Evolutionary conservation across 2,329 filamentous ascomycete genomes (phyloP).

Genomic region (Pseudocercospora vitis): DNA sequence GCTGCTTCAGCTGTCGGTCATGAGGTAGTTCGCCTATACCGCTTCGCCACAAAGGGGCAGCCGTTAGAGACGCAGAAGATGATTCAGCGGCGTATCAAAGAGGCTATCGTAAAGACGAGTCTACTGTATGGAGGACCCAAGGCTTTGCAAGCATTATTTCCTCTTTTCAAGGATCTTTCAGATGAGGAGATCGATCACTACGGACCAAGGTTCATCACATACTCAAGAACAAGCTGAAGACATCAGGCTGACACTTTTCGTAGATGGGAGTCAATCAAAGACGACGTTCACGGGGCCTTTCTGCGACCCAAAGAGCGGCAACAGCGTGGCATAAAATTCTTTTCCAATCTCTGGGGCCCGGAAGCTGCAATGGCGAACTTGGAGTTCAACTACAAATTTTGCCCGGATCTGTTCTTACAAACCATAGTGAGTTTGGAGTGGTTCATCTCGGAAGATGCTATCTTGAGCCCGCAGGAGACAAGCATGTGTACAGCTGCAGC

Average conservation of each 20-base stretch:
- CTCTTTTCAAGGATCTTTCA: slow-evolving; percentile 19
- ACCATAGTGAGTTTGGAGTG: slow-evolving; percentile 7
- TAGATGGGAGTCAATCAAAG: slow-evolving; percentile 1
- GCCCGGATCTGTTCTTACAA: slow-evolving; percentile 16
- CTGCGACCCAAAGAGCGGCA: neutral
- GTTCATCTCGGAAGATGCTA: slow-evolving; percentile 10
- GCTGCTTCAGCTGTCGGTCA: slow-evolving; percentile 17
- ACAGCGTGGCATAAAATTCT: slow-evolving; percentile 7
- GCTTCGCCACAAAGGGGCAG: slow-evolving; percentile 14
- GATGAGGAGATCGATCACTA: slow-evolving; percentile 20
- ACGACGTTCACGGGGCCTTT: neutral
- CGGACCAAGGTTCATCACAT: slow-evolving; percentile 6
- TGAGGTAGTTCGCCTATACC: slow-evolving; percentile 20
- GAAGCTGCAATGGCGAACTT: slow-evolving; percentile 8
- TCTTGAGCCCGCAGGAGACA: slow-evolving; percentile 16
- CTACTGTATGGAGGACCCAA: slow-evolving; percentile 17
- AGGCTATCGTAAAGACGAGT: slow-evolving; percentile 18
- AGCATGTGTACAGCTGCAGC: slow-evolving; percentile 18
- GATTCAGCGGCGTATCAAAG: slow-evolving; percentile 20
- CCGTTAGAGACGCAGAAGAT: slow-evolving; percentile 14
- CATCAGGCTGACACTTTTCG: neutral
- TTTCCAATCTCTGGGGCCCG: slow-evolving; percentile 16
- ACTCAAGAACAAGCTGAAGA: neutral
- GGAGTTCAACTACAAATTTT: slow-evolving; percentile 19
- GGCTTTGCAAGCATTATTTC: slow-evolving; percentile 16